Evolutionary conservation across 306 rosid genomes (phyloP).

Genomic region (Fragaria vesca): DNA sequence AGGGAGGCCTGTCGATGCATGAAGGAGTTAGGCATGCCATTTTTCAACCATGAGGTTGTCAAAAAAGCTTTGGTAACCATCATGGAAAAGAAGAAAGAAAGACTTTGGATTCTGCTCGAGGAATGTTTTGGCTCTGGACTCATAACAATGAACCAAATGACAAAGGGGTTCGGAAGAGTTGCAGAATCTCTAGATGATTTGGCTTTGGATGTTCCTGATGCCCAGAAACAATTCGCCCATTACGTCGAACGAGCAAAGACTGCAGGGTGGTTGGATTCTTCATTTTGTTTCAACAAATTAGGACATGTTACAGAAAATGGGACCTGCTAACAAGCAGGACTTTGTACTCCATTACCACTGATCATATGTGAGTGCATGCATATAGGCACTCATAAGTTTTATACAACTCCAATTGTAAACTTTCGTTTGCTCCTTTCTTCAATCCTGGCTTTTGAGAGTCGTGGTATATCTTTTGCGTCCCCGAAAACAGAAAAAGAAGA

Average conservation of each 20-base stretch:
- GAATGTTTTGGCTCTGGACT: constrained; percentile 60
- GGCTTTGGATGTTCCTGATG: constrained; percentile 79
- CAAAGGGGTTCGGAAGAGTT: constrained; percentile 59
- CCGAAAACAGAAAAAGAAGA: no score
- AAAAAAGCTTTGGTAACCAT: constrained; percentile 50
- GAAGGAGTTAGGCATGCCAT: constrained; percentile 74
- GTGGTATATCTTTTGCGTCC: no score
- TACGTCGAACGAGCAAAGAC: constrained; percentile 52
- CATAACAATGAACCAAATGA: constrained; percentile 67
- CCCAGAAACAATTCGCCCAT: constrained; percentile 40
- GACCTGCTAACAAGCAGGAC: constrained; percentile 17
- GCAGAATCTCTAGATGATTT: constrained; percentile 68
- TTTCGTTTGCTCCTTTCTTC: neutral
- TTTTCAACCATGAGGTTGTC: constrained; percentile 72
- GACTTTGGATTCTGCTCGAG: constrained; percentile 61
- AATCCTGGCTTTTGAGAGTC: no score
- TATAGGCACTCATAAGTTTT: neutral
- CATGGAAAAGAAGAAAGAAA: constrained; percentile 64
- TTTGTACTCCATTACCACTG: neutral
- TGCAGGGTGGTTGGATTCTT: constrained; percentile 63
- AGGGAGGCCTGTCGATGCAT: constrained; percentile 63
- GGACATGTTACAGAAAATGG: constrained; percentile 41
- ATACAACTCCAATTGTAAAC: neutral
- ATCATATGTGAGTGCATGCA: neutral
- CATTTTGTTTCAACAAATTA: constrained; percentile 37